These are phyloP conservation scores for Pilatotrama ljubarskyi DNA, from an alignment of 768 basidiomycete species.

Conservation along the genomic window DNA sequence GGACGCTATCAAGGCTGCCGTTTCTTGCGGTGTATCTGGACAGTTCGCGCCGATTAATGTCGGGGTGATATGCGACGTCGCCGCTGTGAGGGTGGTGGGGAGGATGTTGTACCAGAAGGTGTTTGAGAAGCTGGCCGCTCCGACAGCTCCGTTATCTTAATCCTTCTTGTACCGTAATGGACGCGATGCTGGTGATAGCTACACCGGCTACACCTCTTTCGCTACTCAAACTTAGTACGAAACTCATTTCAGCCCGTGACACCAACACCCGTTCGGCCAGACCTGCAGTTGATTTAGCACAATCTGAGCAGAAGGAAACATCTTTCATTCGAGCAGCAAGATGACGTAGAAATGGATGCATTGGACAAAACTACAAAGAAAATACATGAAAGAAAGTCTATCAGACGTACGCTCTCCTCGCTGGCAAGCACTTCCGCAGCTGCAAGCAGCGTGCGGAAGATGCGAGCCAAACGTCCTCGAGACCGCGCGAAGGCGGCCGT, in stretches of 20 bases:
- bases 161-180: not conserved
- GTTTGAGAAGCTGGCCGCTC: slow-evolving; percentile 11
- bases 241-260: no score
- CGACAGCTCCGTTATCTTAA: not conserved
- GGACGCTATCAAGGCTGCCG: slow-evolving; percentile 47
- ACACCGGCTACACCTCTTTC: no score
- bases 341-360: not conserved
- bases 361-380: slow-evolving; percentile 2
- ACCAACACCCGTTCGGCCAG: no score
- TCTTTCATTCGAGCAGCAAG: not conserved
- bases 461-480: slow-evolving; percentile 42
- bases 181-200: no score
- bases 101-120: slow-evolving; percentile 54
- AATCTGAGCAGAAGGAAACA: no score
- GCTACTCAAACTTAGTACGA: no score
- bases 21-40: slow-evolving; percentile 34
- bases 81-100: slow-evolving; percentile 46
- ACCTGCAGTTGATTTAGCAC: no score
- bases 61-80: slow-evolving; percentile 61
- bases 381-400: slow-evolving; percentile 30
- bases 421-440: slow-evolving; percentile 31
- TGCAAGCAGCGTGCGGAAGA: slow-evolving; percentile 26
- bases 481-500: slow-evolving; percentile 29
- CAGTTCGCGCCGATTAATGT: slow-evolving; percentile 58
- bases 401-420: slow-evolving; percentile 44